A percentile compares a stretch with the other conserved stretches of the same genome.
These are phyloP conservation scores for Petunia secreta DNA, from an alignment of 257 asterid species.

Conservation along the genomic window DNA sequence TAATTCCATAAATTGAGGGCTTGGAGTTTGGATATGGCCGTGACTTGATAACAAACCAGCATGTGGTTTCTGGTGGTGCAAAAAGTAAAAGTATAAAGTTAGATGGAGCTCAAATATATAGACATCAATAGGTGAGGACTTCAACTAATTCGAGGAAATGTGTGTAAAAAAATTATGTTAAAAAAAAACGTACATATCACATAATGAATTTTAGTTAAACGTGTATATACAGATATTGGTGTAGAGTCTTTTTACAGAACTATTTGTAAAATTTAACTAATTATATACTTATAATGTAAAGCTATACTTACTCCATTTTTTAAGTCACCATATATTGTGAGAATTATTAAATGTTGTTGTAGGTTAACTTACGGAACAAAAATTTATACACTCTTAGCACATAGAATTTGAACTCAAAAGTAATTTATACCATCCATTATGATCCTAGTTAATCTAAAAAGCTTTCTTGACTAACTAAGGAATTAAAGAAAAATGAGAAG, in stretches of 20 bases:
- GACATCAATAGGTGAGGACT: neutral
- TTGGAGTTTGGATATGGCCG: slow-evolving; percentile 10
- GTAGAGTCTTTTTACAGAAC: no score
- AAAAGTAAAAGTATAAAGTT: neutral
- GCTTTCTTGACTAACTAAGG: neutral
- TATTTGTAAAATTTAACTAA: no score
- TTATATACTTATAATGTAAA: no score
- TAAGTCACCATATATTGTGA: no score
- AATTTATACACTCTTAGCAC: no score
- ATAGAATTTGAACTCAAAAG: no score
- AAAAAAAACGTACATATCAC: neutral
- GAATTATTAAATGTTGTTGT: no score
- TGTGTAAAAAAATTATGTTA: neutral
- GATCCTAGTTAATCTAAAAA: neutral
- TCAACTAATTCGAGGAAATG: neutral
- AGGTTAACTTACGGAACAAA: no score
- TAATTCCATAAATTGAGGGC: neutral
- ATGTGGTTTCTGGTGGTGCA: slow-evolving; percentile 24
- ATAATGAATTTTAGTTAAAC: no score
- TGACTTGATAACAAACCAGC: slow-evolving; percentile 20
- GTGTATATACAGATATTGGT: no score
- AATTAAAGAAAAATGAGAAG: neutral
- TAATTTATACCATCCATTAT: neutral
- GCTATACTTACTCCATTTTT: no score
- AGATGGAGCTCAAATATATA: neutral